A percentile compares a stretch with the other conserved stretches of the same genome.
Conservation (phyloP, 805 yeast species). For the Saccharomycopsis selenospora region DNA sequence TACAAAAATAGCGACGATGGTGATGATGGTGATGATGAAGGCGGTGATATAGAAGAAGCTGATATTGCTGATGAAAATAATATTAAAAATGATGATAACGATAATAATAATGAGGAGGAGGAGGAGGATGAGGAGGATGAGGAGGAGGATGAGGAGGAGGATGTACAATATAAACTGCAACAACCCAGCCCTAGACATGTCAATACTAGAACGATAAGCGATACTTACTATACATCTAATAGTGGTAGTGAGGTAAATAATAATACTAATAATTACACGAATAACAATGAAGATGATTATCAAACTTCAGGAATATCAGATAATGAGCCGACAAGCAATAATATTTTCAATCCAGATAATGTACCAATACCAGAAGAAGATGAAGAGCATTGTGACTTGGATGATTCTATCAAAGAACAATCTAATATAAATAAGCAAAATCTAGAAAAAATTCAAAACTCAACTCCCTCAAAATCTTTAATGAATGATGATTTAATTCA, state of each 20-base stretch:
- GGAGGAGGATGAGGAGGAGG: conserved; percentile 13
- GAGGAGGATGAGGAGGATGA: conserved; percentile 8
- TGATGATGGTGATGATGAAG: conserved; percentile 10
- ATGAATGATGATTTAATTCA: conserved; percentile 20
- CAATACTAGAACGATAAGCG: background rate
- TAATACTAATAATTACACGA: background rate
- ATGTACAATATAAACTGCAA: background rate
- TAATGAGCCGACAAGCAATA: conserved; percentile 11
- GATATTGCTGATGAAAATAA: conserved; percentile 7
- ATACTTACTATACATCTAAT: background rate
- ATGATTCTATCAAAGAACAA: conserved; percentile 12
- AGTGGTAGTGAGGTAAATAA: background rate
- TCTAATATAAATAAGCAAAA: conserved; percentile 22
- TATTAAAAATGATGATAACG: conserved; percentile 14
- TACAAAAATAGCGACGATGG: conserved; percentile 21
- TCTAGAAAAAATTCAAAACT: conserved; percentile 15
- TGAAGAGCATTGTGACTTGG: conserved; percentile 13
- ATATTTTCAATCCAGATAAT: conserved; percentile 10
- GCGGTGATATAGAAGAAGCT: conserved; percentile 11
- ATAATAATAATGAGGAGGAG: conserved; percentile 19
- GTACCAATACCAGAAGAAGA: conserved; percentile 21
- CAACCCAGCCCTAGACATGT: background rate
- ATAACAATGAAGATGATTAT: background rate
- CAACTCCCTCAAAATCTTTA: conserved; percentile 8
- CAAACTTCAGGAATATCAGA: conserved; percentile 16